phyloP scores from a whole-genome alignment of 78 protist genomes.

The Guillardia theta region DNA sequence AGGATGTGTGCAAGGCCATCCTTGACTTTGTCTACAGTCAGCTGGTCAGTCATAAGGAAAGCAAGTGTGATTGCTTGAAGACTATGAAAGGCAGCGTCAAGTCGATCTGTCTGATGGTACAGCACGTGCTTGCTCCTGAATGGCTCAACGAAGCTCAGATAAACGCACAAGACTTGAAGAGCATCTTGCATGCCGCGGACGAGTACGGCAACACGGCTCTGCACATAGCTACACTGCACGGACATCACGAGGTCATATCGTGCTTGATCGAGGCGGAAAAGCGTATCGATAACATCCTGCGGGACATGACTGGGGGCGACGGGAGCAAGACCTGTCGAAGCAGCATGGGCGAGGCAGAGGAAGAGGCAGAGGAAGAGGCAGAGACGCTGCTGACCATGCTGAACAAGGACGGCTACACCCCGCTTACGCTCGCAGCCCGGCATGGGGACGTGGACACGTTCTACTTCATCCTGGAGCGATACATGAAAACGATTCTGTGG shows the following conservation, averaged over 20 bases:
- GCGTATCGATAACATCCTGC: too few relatives aligned
- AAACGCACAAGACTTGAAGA: too few relatives aligned
- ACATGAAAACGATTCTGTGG: neutral
- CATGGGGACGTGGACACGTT: neutral
- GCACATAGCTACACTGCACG: constrained; percentile 19
- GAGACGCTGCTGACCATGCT: neutral
- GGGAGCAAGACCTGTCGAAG: too few relatives aligned
- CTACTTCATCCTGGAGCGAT: neutral
- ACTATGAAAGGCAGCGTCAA: too few relatives aligned
- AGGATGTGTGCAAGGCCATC: neutral
- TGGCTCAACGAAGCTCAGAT: too few relatives aligned
- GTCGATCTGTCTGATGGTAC: too few relatives aligned
- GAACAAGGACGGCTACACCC: neutral
- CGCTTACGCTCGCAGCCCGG: constrained; percentile 9
- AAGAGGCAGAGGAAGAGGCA: neutral
- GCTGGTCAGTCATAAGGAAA: too few relatives aligned
- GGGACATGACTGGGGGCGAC: too few relatives aligned
- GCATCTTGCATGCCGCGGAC: neutral
- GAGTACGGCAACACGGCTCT: constrained; percentile 6
- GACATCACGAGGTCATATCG: neutral
- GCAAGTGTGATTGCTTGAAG: too few relatives aligned
- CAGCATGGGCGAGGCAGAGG: neutral
- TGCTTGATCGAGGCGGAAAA: neutral
- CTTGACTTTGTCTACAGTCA: too few relatives aligned
- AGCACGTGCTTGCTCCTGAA: too few relatives aligned